These are phyloP conservation scores for Myochromella boudieri DNA, from an alignment of 768 basidiomycete genomes.

Conservation along the genomic window DNA sequence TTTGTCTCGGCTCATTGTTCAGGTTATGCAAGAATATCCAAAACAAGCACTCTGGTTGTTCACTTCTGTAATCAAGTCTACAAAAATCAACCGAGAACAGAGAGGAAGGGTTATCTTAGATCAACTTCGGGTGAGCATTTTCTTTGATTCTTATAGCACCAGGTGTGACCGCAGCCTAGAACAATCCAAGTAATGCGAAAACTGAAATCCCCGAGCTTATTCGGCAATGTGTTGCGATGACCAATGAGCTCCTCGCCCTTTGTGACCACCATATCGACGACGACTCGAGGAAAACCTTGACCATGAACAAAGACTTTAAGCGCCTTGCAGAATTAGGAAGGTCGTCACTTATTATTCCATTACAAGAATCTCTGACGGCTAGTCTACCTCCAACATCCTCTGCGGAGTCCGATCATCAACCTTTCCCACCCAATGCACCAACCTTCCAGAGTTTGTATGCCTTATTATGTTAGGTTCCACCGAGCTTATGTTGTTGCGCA, in stretches of 20 bases:
- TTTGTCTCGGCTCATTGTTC: slow-evolving; percentile 64
- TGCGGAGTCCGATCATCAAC: slow-evolving; percentile 63
- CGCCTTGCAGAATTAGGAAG: slow-evolving; percentile 54
- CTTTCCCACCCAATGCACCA: slow-evolving; percentile 77
- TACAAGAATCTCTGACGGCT: slow-evolving; percentile 91
- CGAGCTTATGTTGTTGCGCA: slow-evolving; percentile 25
- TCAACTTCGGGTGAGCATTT: slow-evolving; percentile 50
- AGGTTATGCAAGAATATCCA: slow-evolving; percentile 81
- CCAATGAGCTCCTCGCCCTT: slow-evolving; percentile 64
- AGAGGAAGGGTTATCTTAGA: slow-evolving; percentile 62
- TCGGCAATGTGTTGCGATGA: slow-evolving; percentile 57
- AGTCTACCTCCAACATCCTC: slow-evolving; percentile 76
- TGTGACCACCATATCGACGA: slow-evolving; percentile 55
- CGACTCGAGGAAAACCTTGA: slow-evolving; percentile 34
- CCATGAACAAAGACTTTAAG: slow-evolving; percentile 58
- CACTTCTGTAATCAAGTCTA: slow-evolving; percentile 84
- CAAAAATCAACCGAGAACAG: slow-evolving; percentile 53
- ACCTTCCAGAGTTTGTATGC: slow-evolving; percentile 64
- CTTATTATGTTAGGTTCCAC: not conserved
- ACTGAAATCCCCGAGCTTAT: slow-evolving; percentile 52
- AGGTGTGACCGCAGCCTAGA: slow-evolving; percentile 28
- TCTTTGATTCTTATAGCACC: not conserved
- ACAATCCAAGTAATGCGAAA: slow-evolving; percentile 39
- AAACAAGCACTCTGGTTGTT: slow-evolving; percentile 94
- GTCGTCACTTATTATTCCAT: slow-evolving; percentile 78